Conservation (phyloP, 1,284 basidiomycete species). For the Boletus smithii region DNA sequence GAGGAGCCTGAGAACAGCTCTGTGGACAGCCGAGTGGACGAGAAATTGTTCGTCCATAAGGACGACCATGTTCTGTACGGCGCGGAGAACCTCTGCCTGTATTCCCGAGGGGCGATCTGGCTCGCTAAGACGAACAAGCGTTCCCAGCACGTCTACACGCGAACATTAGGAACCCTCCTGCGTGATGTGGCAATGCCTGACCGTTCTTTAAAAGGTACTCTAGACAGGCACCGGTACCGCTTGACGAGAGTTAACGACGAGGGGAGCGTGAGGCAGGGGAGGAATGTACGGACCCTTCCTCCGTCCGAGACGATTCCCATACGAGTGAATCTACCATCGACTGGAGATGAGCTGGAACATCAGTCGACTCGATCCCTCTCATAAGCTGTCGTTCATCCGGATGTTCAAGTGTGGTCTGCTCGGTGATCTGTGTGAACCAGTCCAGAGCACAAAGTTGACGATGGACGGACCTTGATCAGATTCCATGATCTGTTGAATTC, state of each 20-base stretch:
- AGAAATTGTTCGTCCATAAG: constrained; percentile 89
- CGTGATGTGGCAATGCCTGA: constrained; percentile 30
- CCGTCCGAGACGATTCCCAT: constrained; percentile 76
- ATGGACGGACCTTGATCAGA: constrained; percentile 56
- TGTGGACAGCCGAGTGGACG: constrained; percentile 86
- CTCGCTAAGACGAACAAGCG: constrained; percentile 83
- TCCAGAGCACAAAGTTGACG: not conserved
- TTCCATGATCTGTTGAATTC: constrained; percentile 76
- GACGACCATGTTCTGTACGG: constrained; percentile 85
- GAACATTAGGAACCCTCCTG: constrained; percentile 4
- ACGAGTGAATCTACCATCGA: constrained; percentile 88
- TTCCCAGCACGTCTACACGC: constrained; percentile 69
- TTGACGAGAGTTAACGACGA: constrained; percentile 34
- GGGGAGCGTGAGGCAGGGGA: constrained; percentile 1
- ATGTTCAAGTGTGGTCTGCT: constrained; percentile 68
- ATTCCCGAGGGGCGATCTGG: constrained; percentile 80
- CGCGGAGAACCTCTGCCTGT: constrained; percentile 79
- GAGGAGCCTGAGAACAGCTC: constrained; percentile 83
- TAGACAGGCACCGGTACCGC: constrained; percentile 81
- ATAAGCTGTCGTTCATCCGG: constrained; percentile 82
- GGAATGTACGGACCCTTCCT: constrained; percentile 69
- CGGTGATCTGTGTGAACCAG: constrained; percentile 5
- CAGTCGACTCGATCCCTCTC: constrained; percentile 78
- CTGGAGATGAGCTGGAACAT: constrained; percentile 74
- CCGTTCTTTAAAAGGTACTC: constrained; percentile 91